Percentiles rank a stretch among this genome's conserved stretches.
Conservation (phyloP, 1,139 yeast genomes). For the Taphrina deformans region DNA sequence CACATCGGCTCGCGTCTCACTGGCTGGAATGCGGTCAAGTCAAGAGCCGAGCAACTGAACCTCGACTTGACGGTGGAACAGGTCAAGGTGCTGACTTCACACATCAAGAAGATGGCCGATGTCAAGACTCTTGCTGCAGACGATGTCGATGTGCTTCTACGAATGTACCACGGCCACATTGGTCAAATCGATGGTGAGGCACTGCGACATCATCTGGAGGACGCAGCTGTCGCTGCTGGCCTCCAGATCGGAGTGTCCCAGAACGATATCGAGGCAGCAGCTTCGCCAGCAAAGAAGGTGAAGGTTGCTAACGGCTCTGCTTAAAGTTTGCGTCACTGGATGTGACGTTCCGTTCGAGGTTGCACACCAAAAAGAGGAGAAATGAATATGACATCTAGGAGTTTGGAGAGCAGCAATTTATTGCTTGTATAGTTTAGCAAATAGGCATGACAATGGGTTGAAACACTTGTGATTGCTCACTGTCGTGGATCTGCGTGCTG, state of each 20-base stretch:
- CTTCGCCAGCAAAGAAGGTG: slow-evolving; percentile 26
- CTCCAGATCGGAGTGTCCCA: slow-evolving; percentile 27
- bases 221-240: slow-evolving; percentile 30
- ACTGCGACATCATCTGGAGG: slow-evolving; percentile 25
- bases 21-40: slow-evolving; percentile 98
- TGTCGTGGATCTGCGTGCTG: too few relatives aligned
- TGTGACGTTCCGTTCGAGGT: background rate
- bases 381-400: slow-evolving; percentile 3
- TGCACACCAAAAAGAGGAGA: background rate
- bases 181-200: slow-evolving; percentile 30
- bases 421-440: background rate
- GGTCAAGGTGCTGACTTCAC: slow-evolving; percentile 88
- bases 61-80: slow-evolving; percentile 87
- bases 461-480: too few relatives aligned
- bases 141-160: slow-evolving; percentile 95
- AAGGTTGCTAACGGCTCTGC: slow-evolving; percentile 12
- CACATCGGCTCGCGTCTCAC: slow-evolving; percentile 97
- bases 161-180: slow-evolving; percentile 75
- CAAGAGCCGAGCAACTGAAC: slow-evolving; percentile 96
- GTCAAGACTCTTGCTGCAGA: slow-evolving; percentile 92
- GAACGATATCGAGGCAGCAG: slow-evolving; percentile 22
- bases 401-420: background rate
- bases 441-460: background rate
- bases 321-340: background rate
- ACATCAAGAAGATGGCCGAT: slow-evolving; percentile 92